phyloP scores from a whole-genome alignment of 257 asterid genomes.

The Capsicum baccatum region DNA sequence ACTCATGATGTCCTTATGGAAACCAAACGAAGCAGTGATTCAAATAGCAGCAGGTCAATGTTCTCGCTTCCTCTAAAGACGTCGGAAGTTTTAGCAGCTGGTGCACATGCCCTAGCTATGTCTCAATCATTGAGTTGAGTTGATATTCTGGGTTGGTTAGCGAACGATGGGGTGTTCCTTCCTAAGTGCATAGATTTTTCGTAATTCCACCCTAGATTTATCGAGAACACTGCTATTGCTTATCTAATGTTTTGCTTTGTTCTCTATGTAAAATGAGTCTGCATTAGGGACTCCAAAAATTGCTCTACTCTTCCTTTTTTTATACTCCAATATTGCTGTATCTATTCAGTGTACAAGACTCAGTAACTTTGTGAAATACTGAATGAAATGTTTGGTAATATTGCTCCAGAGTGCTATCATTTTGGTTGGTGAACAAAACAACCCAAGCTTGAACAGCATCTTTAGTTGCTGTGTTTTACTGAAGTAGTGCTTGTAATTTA shows the following conservation, averaged over 20 bases:
- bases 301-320: not conserved
- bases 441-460: not conserved
- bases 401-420: not conserved
- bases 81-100: constrained; percentile 22
- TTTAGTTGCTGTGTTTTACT: not conserved
- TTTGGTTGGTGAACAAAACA: not conserved
- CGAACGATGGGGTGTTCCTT: not conserved
- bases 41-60: not conserved
- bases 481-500: too few relatives aligned
- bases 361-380: not conserved
- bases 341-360: constrained; percentile 23
- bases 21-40: not conserved
- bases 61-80: not conserved
- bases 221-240: not conserved
- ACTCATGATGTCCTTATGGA: constrained; percentile 26
- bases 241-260: not conserved
- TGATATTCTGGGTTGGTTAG: not conserved
- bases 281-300: not conserved
- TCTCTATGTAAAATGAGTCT: constrained; percentile 1
- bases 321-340: constrained; percentile 17
- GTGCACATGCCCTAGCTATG: not conserved
- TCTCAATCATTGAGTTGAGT: not conserved
- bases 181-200: constrained; percentile 13
- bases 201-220: not conserved
- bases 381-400: not conserved